Evolutionary conservation across 2,329 filamentous ascomycete genomes (phyloP).

Genomic region (Clonostachys solani): DNA sequence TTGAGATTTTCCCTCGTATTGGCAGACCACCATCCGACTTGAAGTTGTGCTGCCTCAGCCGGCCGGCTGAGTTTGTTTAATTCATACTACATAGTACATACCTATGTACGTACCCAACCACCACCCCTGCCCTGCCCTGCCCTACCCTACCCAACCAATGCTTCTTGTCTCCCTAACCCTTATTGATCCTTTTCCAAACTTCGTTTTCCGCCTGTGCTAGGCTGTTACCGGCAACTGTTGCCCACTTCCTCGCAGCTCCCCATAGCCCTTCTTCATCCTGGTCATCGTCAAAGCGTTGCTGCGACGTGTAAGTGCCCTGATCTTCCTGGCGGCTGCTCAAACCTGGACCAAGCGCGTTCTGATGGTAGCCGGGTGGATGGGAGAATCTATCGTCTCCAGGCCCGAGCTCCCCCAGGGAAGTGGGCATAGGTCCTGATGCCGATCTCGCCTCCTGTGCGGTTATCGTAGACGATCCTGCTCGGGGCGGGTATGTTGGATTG

Average conservation of each 20-base stretch:
- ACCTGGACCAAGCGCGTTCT: constrained; percentile 30
- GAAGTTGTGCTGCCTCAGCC: no score
- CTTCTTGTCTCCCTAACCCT: constrained; percentile 25
- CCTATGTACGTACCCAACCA: neutral
- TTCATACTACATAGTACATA: no score
- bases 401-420: neutral
- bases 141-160: neutral
- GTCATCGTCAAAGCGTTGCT: constrained; percentile 8
- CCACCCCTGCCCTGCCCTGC: neutral
- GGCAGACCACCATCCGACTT: no score
- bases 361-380: constrained; percentile 52
- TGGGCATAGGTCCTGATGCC: neutral
- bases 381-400: constrained; percentile 20
- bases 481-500: constrained; percentile 25
- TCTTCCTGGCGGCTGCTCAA: constrained; percentile 24
- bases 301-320: constrained; percentile 7
- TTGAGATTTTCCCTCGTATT: no score
- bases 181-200: constrained; percentile 61
- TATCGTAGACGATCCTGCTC: constrained; percentile 31
- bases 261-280: constrained; percentile 42
- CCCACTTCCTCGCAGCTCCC: constrained; percentile 54
- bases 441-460: constrained; percentile 6
- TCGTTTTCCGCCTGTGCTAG: constrained; percentile 55
- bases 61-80: no score
- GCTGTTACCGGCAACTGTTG: constrained; percentile 50